Evolutionary conservation across 352 stramenopile genomes (phyloP).

Genomic region (Saprolegnia diclina): DNA sequence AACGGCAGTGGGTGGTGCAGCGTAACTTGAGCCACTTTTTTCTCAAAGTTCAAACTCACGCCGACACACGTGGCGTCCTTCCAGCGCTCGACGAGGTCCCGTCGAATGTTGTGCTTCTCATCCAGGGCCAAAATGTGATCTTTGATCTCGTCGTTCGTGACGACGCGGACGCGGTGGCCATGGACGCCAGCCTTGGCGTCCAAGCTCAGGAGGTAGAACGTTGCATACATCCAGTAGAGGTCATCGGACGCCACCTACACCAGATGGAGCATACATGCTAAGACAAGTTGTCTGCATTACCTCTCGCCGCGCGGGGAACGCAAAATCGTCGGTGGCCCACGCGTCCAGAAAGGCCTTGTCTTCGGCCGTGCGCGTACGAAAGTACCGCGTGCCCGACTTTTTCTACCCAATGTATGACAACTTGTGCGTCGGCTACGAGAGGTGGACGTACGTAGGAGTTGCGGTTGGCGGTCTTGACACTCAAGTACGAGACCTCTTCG

Average conservation of each 20-base stretch:
- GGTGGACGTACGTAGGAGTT: neutral
- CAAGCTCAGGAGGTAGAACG: conserved; percentile 47
- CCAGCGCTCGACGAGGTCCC: conserved; percentile 71
- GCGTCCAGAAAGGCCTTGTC: conserved; percentile 57
- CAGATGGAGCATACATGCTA: neutral
- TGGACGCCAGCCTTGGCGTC: conserved; percentile 26
- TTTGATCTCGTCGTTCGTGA: conserved; percentile 97
- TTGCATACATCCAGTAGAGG: conserved; percentile 97
- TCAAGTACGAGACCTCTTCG: conserved; percentile 40
- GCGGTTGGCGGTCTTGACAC: conserved; percentile 52
- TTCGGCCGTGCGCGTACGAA: conserved; percentile 40
- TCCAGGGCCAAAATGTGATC: conserved; percentile 86
- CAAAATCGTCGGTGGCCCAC: conserved; percentile 68
- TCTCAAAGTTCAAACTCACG: conserved; percentile 46
- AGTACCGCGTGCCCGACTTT: conserved; percentile 44
- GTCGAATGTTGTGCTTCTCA: conserved; percentile 39
- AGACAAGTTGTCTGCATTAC: conserved; percentile 29
- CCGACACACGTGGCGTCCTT: conserved; percentile 62
- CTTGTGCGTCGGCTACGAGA: conserved; percentile 38
- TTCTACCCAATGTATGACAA: conserved; percentile 39
- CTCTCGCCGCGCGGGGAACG: conserved; percentile 88
- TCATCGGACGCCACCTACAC: conserved; percentile 76
- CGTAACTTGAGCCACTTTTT: conserved; percentile 49
- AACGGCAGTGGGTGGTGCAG: conserved; percentile 60
- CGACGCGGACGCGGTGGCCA: conserved; percentile 52